A percentile compares a stretch with the other conserved stretches of the same genome.
phyloP scores from a whole-genome alignment of 164 flowering plant species.

The Platanus orientalis region DNA sequence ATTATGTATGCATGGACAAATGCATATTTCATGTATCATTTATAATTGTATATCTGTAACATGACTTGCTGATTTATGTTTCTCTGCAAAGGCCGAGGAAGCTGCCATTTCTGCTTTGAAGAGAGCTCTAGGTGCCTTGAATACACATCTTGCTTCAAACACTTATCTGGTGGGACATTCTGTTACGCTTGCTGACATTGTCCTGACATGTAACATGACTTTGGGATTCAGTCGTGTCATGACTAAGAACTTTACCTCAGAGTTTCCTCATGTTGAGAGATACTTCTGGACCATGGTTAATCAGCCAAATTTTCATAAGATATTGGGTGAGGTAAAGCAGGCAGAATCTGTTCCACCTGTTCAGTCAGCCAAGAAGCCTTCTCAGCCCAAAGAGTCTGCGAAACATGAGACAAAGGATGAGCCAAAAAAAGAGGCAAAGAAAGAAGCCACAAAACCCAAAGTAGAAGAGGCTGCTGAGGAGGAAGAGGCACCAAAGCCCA shows the following conservation, averaged over 20 bases:
- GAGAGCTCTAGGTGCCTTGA: too few species aligned
- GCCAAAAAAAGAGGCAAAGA: constrained; percentile 41
- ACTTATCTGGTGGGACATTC: constrained; percentile 56
- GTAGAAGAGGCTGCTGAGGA: constrained; percentile 39
- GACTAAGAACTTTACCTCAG: too few species aligned
- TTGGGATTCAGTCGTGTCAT: constrained; percentile 65
- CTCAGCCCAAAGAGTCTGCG: constrained; percentile 53
- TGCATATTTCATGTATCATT: too few species aligned
- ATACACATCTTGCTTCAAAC: constrained; percentile 64
- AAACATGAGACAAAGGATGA: constrained; percentile 38
- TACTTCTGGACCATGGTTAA: constrained; percentile 96
- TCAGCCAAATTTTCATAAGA: constrained; percentile 71
- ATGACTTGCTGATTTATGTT: too few species aligned
- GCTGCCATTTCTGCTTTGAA: constrained; percentile 63
- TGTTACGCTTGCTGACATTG: constrained; percentile 56
- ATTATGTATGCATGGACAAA: not conserved
- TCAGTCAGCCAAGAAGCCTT: constrained; percentile 42
- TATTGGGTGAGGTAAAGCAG: constrained; percentile 80
- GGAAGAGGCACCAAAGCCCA: constrained; percentile 92
- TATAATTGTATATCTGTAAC: too few species aligned
- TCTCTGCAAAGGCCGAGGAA: constrained; percentile 86
- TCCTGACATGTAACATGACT: constrained; percentile 60
- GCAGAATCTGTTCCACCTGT: constrained; percentile 59
- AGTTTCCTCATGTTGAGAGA: too few species aligned
- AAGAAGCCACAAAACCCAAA: too few species aligned